Evolutionary conservation across 1,284 basidiomycete genomes (phyloP), one percentile per base, ranked within the genome.

Genomic region (Cystobasidiaceae sp.): DNA sequence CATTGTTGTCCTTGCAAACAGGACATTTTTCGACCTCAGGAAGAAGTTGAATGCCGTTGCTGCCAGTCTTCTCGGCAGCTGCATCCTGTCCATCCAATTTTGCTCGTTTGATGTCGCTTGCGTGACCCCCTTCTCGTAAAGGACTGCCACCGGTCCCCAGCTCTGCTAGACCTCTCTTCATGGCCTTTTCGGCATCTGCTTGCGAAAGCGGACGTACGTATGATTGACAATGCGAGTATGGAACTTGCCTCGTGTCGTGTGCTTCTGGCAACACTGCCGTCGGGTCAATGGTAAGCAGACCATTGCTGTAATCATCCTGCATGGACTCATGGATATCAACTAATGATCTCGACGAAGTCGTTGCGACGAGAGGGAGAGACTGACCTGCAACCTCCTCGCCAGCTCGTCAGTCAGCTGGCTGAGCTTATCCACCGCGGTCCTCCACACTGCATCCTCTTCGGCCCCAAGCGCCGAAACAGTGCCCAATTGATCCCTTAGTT

Each of bases 341-440:
- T n/a, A n/a, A n/a, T n/a, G n/a, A n/a, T n/a, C n/a, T n/a, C n/a
- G n/a, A n/a, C n/a, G n/a, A n/a, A n/a, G n/a, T n/a, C n/a, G n/a
- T n/a, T n/a, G n/a, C n/a, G n/a, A n/a, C n/a, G n/a, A n/a, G n/a
- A n/a, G n/a, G n/a, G n/a, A n/a, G n/a, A 27, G 1, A 77, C 83
- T 72, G 67, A 84, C 84, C 74, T 86, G 82, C 79, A 92, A 81
- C 66, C 86, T 78, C 50, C 66, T 74, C 67, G 85, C 85, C 77
- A 94, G 81, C 76, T 88, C 85, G 41, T 78, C 75, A 11, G 87
- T 83, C 55, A 94, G 75, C 33, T 79, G 81, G 21, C 83, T 77
- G 72, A 87, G 90, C 43, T 80, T 80, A 15, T 79, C 76, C 39
- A 85, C 77, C 32, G 81, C 79, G 23, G 78, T 80, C 49, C 75